Base-by-base conservation (phyloP, 2,329 filamentous ascomycete species). In the Botryotinia narcissicola region DNA sequence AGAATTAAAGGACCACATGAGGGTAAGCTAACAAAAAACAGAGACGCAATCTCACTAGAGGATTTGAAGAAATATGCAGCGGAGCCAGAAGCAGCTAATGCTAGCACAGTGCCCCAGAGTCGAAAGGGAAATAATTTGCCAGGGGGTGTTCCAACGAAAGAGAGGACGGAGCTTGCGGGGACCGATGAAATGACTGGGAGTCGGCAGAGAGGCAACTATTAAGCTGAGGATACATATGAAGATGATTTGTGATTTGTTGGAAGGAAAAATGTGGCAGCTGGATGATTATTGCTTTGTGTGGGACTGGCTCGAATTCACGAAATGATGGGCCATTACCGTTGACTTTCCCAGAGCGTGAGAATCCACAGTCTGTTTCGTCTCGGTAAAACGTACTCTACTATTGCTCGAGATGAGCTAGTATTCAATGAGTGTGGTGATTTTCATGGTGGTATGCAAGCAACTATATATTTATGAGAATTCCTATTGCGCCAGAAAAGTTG, bases 61-160 rank as follows among this genome's bases (percentile, higher is more conserved):
- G 79, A 80, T 35, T 59, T 83, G 75, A 82, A 80, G 75, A 80
- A 78, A 67, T 80, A 78, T 74, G 78, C 79, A 2, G 79, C 78
- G 6, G 76, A 78, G 57, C 68, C 71, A 0, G 76, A 77, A 71
- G 78, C 48, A 0, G 76, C 61, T 32, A 75, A 78, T 70, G 75
- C 77, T 25, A 76, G 75, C 70, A 76, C 69, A 68, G 71, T 78
- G 32, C 73, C 75, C 18, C 75, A 78, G 64, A 73, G 74, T 57
- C 62, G 60, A 62, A 70, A 72, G 54, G 75, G 75, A 37, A 72
- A 72, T 68, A 48, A 22, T 16, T 74, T 73, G 2, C 68, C 76
- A 46, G 75, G 76, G 18, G 74, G 74, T 16, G 72, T 72, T 12
- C 70, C 71, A 25, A 73, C 76, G 2, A 77, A 75, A 66, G 77